Conservation (phyloP, 192 early-diverging fungal genomes). For the Podila epigama region DNA sequence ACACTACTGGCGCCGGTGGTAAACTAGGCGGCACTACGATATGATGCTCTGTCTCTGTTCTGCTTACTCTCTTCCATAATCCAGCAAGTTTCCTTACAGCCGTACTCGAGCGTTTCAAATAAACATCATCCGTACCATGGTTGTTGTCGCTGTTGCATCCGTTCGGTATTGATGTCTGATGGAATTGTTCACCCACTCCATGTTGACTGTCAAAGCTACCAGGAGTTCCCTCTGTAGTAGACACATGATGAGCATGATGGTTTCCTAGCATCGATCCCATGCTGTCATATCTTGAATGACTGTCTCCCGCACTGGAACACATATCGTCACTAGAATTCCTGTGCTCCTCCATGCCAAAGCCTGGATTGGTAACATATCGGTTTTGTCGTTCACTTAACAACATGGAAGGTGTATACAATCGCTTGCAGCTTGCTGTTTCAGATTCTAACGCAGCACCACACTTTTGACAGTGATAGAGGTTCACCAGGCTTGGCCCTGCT, state of each 20-base stretch:
- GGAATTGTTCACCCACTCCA: not conserved
- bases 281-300: not conserved
- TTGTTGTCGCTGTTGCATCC: constrained; percentile 6
- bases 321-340: not conserved
- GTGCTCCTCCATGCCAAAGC: not conserved
- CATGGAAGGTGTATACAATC: constrained; percentile 2
- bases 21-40: constrained; percentile 27
- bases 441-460: constrained; percentile 20
- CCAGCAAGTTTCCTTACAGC: constrained; percentile 18
- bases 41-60: constrained; percentile 30
- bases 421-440: constrained; percentile 25
- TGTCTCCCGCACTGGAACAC: not conserved
- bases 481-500: constrained; percentile 12
- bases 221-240: not conserved
- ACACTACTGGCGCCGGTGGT: not conserved
- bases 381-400: constrained; percentile 5
- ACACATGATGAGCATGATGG: not conserved
- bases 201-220: not conserved
- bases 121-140: constrained; percentile 21
- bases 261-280: too few relatives aligned
- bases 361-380: not conserved
- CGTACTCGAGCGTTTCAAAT: constrained; percentile 20
- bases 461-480: constrained; percentile 9
- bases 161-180: not conserved
- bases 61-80: constrained; percentile 15